These are phyloP conservation scores for Guadua angustifolia DNA, from an alignment of 176 grass and related monocot genomes.

Conservation along the genomic window DNA sequence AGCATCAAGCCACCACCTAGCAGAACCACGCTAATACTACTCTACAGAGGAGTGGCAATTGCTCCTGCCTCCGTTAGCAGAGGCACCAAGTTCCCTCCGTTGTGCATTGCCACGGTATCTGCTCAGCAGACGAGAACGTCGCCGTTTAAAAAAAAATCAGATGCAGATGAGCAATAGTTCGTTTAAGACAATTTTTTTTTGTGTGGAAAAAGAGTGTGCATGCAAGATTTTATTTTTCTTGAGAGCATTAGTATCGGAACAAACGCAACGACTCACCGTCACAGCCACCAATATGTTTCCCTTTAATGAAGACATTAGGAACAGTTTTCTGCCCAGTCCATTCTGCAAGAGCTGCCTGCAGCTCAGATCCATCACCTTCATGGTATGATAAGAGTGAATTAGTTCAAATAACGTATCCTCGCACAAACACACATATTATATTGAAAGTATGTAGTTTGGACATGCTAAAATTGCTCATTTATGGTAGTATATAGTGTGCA, in stretches of 20 bases:
- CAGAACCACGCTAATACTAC: neutral
- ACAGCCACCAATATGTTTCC: slow-evolving; percentile 66
- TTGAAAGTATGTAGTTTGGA: neutral
- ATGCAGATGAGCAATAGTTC: neutral
- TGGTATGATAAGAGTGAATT: neutral
- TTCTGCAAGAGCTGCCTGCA: slow-evolving; percentile 54
- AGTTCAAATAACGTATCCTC: neutral
- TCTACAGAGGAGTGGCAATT: slow-evolving; percentile 38
- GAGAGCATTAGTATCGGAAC: neutral
- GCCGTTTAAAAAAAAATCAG: neutral
- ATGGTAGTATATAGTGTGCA: neutral
- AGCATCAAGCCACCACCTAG: no score
- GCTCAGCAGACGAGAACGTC: neutral
- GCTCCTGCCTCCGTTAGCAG: slow-evolving; percentile 60
- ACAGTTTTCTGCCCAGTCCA: slow-evolving; percentile 69
- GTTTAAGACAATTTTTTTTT: neutral
- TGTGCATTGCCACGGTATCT: slow-evolving; percentile 45
- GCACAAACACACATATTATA: neutral
- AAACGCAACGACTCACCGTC: slow-evolving; percentile 39
- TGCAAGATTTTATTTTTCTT: neutral
- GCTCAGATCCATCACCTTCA: slow-evolving; percentile 57
- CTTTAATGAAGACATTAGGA: slow-evolving; percentile 65
- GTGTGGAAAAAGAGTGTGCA: neutral
- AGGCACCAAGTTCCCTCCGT: slow-evolving; percentile 58
- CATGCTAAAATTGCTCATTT: neutral